Percentiles rank a stretch among this genome's conserved stretches.
Conservation (phyloP, 129 eudicot genomes). For the Flaveria trinervia region DNA sequence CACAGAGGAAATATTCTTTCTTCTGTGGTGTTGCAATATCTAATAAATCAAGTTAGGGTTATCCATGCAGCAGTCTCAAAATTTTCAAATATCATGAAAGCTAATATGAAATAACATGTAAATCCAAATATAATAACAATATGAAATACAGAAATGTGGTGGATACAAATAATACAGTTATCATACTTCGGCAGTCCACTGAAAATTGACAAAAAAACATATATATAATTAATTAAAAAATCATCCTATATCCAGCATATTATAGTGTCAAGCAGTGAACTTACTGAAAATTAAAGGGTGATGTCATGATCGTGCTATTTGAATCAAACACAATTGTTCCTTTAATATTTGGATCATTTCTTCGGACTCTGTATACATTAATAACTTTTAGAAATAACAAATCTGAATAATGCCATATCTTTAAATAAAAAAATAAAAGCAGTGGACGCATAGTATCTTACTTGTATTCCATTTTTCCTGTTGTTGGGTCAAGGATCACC, state of each 20-base stretch:
- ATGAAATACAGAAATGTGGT: conserved; percentile 13
- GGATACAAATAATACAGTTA: conserved; percentile 99
- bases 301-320: conserved; percentile 82
- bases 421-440: conserved; percentile 2
- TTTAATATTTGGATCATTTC: conserved; percentile 83
- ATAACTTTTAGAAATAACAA: conserved; percentile 11
- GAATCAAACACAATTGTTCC: conserved; percentile 89
- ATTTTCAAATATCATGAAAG: conserved; percentile 5
- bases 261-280: conserved; percentile 33
- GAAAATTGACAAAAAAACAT: conserved; percentile 34
- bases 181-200: conserved; percentile 98
- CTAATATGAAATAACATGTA: neutral
- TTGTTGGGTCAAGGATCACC: conserved; percentile 94
- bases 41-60: conserved; percentile 51
- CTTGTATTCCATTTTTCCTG: conserved; percentile 99
- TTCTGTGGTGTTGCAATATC: conserved; percentile 96
- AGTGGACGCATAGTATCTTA: conserved; percentile 41
- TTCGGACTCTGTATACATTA: conserved; percentile 54
- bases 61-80: neutral
- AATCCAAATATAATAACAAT: conserved; percentile 1
- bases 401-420: neutral
- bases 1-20: conserved; percentile 93
- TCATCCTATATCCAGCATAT: neutral
- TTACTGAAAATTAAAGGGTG: conserved; percentile 98
- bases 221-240: conserved; percentile 17